Evolutionary conservation across 345 rosid species (phyloP), one percentile per base, ranked within the genome.

Genomic region (Litchi chinensis): DNA sequence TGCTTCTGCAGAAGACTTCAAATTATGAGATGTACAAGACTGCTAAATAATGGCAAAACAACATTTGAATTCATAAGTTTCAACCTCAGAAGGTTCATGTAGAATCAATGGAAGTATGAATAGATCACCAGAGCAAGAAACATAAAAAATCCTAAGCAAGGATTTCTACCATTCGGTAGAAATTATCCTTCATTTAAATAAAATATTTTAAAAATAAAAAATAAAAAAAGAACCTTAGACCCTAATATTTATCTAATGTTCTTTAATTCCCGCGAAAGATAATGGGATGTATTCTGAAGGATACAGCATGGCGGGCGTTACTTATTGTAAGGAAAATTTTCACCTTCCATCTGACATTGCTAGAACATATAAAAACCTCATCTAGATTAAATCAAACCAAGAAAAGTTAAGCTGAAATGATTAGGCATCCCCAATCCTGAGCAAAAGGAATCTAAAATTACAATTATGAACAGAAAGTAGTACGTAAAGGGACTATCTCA

Each of bases 1-100:
- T 76, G 82, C 78, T 84, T 83, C 95, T 87, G 91, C 89, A 87
- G 79, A 77, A 74, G 56, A 78, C 71, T 79, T 82, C 72, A 77
- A 82, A 68, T 39, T 83, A 68, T 85, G 75, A 88, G 73, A 74
- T 64, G 64, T 74, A 79, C 63, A 65, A 41, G 7, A 70, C 54
- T 54, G 39, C 72, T 60, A 32, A 57, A 68, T 64, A 48, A 13
- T 57, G 69, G 19, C 65, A 8, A 22, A 52, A 59, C 41, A 13
- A 15, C 24, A 62, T n/a, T 43, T 1, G 32, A 60, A 65, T 64
- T 65, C 60, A 54, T 12, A 19, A 76, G 0, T 15, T 19, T 48
- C 16, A 57, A 8, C 16, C 48, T 37, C 62, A 13, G 16, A 70
- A 9, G 3, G n/a, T 65, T 57, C 37, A 59, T 19, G 43, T 19